These are phyloP conservation scores for Davidsoniella neocaledoniae DNA, from an alignment of 2,329 filamentous ascomycete genomes.

Conservation along the genomic window DNA sequence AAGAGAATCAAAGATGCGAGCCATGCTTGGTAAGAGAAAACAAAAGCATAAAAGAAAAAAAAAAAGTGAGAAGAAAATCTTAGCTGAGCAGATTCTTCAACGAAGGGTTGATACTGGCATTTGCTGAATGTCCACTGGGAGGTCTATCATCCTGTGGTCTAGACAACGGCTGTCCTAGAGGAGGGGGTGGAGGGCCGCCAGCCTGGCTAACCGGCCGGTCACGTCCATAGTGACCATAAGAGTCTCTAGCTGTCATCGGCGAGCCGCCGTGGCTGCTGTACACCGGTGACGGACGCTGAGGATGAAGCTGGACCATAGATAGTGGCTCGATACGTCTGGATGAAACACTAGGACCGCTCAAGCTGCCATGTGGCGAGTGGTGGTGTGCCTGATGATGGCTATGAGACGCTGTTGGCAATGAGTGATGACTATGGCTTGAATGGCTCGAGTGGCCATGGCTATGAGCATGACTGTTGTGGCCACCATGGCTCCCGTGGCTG, in stretches of 20 bases:
- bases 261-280: slow-evolving; percentile 3
- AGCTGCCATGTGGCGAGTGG: slow-evolving; percentile 5
- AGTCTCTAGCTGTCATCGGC: slow-evolving; percentile 15
- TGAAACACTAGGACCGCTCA: not conserved
- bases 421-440: not conserved
- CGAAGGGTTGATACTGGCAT: slow-evolving; percentile 58
- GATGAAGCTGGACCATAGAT: slow-evolving; percentile 3
- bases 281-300: not conserved
- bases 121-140: slow-evolving; percentile 29
- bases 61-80: slow-evolving; percentile 11
- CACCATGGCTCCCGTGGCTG: slow-evolving; percentile 12
- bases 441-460: not conserved
- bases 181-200: not conserved
- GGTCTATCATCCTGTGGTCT: slow-evolving; percentile 25
- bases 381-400: slow-evolving; percentile 3
- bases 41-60: not conserved
- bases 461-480: not conserved
- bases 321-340: slow-evolving; percentile 4
- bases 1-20: not conserved
- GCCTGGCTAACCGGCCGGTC: slow-evolving; percentile 3
- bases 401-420: not conserved
- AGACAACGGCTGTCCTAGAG: not conserved
- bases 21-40: not conserved
- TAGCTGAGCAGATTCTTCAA: slow-evolving; percentile 56
- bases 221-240: slow-evolving; percentile 14